Percentiles rank a stretch among this genome's conserved stretches.
Evolutionary conservation across 305 asterid genomes (phyloP).

Genomic region (Fraxinus floribunda): DNA sequence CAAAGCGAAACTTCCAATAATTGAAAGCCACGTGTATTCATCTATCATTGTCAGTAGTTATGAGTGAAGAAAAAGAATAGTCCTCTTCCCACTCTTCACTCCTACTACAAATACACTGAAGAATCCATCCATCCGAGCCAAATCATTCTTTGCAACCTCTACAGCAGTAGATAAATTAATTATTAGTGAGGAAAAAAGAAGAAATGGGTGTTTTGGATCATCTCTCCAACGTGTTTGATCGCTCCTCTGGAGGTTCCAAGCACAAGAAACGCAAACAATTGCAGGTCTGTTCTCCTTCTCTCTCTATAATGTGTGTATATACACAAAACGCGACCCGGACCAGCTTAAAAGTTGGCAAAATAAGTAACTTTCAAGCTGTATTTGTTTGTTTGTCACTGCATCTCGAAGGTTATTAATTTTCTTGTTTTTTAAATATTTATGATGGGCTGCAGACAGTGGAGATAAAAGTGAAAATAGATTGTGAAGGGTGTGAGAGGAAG

Average conservation of each 20-base stretch:
- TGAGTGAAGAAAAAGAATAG: background rate
- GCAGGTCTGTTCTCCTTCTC: constrained; percentile 42
- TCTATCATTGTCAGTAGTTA: background rate
- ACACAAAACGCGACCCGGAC: background rate
- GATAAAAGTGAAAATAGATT: constrained; percentile 82
- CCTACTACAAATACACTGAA: background rate
- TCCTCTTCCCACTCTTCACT: background rate
- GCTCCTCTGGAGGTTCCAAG: constrained; percentile 58
- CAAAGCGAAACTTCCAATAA: background rate
- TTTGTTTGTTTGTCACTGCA: background rate
- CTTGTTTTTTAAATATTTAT: background rate
- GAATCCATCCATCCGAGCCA: background rate
- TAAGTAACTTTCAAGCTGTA: background rate
- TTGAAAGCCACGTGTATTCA: background rate
- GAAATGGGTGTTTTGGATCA: constrained; percentile 81
- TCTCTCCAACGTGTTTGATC: constrained; percentile 70
- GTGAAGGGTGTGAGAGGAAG: constrained; percentile 90
- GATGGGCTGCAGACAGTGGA: constrained; percentile 64
- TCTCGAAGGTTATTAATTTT: background rate
- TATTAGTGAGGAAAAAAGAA: background rate
- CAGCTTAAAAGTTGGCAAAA: background rate
- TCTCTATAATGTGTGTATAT: background rate
- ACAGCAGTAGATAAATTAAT: background rate
- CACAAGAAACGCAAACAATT: constrained; percentile 66
- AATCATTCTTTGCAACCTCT: background rate